Percentiles rank a stretch among this genome's conserved stretches.
Evolutionary conservation across 768 basidiomycete genomes (phyloP).

Genomic region (Xerocomus potaroensis): DNA sequence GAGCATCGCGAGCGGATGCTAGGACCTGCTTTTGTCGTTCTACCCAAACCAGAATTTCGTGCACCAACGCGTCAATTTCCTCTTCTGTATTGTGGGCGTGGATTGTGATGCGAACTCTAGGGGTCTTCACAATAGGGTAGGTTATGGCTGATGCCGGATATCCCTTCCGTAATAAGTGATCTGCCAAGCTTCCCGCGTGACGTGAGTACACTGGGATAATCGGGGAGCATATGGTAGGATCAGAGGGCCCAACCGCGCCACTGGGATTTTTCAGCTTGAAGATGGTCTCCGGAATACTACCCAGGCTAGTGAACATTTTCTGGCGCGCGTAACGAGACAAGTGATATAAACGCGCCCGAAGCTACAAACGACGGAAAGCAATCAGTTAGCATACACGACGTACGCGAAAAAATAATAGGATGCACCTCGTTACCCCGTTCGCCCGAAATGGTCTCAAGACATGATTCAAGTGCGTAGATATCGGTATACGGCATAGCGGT

Average conservation of each 20-base stretch:
- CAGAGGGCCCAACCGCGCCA: not conserved
- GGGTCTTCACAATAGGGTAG: slow-evolving; percentile 11
- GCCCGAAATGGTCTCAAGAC: slow-evolving; percentile 33
- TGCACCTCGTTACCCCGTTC: slow-evolving; percentile 18
- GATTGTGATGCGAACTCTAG: slow-evolving; percentile 15
- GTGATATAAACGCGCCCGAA: slow-evolving; percentile 8
- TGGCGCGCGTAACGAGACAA: slow-evolving; percentile 13
- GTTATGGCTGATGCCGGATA: slow-evolving; percentile 11
- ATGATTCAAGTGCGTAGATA: slow-evolving; percentile 32
- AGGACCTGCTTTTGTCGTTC: not conserved
- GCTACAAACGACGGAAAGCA: slow-evolving; percentile 5
- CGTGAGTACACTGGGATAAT: slow-evolving; percentile 20
- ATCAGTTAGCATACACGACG: not conserved
- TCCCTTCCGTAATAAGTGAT: slow-evolving; percentile 14
- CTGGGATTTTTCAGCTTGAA: slow-evolving; percentile 1
- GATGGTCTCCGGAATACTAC: slow-evolving; percentile 4
- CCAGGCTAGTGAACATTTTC: slow-evolving; percentile 4
- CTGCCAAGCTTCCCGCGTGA: slow-evolving; percentile 5
- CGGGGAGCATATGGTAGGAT: slow-evolving; percentile 11
- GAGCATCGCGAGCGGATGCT: not conserved
- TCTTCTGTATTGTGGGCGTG: slow-evolving; percentile 17
- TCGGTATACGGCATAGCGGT: slow-evolving; percentile 20
- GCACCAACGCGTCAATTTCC: slow-evolving; percentile 11
- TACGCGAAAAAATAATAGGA: not conserved
- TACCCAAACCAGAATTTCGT: slow-evolving; percentile 11